Conservation (phyloP, 345 rosid genomes). For the Carallia brachiata region DNA sequence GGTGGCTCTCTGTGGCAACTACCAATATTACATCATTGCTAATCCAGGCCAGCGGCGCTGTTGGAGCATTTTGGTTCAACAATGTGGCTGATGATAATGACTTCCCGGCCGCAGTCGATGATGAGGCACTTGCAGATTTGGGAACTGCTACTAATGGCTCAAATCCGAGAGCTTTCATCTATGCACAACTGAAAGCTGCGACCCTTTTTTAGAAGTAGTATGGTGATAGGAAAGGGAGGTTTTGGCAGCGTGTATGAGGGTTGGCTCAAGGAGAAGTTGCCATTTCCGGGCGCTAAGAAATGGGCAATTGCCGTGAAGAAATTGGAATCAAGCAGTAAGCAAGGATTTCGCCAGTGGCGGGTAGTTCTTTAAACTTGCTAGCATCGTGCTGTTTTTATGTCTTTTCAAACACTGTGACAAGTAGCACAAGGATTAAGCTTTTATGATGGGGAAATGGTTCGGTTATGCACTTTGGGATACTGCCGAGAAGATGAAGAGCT, state of each 20-base stretch:
- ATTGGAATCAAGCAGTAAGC: slow-evolving; percentile 12
- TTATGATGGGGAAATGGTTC: too few relatives aligned
- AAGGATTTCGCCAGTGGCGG: slow-evolving; percentile 19
- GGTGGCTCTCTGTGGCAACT: slow-evolving; percentile 10
- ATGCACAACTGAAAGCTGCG: slow-evolving; percentile 14
- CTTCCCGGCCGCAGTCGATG: slow-evolving; percentile 3
- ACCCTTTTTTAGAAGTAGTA: slow-evolving; percentile 10
- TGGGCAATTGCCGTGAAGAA: slow-evolving; percentile 14
- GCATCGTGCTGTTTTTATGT: background rate
- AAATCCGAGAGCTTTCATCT: slow-evolving; percentile 17
- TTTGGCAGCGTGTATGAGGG: slow-evolving; percentile 21
- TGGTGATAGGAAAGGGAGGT: slow-evolving; percentile 24
- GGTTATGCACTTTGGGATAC: slow-evolving; percentile 1
- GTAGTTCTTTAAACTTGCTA: slow-evolving; percentile 6
- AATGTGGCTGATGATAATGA: background rate
- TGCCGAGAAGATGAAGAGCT: slow-evolving; percentile 4
- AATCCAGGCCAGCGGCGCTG: slow-evolving; percentile 11
- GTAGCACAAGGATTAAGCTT: too few relatives aligned
- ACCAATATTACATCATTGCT: slow-evolving; percentile 12
- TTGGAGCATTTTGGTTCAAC: slow-evolving; percentile 7
- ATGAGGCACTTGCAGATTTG: slow-evolving; percentile 6
- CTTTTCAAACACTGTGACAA: background rate
- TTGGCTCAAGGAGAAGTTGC: slow-evolving; percentile 19
- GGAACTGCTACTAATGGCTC: background rate
- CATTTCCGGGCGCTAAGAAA: slow-evolving; percentile 1